Evolutionary conservation across 768 basidiomycete genomes (phyloP), one percentile per base, ranked within the genome.

Genomic region (Daedaleopsis nitida): DNA sequence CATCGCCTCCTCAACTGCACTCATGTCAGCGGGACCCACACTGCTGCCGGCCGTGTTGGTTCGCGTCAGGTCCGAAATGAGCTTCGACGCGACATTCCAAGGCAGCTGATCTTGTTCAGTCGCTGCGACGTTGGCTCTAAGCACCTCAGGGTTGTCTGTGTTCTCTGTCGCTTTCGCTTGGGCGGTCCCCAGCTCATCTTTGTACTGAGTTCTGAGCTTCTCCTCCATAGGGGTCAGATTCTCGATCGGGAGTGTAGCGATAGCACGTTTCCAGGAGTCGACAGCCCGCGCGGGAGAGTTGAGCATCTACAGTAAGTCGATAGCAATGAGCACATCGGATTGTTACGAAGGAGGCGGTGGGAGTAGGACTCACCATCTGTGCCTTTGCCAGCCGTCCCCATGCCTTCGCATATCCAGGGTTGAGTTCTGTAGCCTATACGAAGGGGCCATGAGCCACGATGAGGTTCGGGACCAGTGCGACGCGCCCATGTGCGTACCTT

Each of bases 121-220:
- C 27, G 27, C 27, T 32, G 27, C 27, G 27, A 32, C 27, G 27
- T 32, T 32, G 27, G 27, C 27, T 32, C 27, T 32, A 3, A 32
- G 27, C 27, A 32, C 27, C 27, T 32, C 7, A 3, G 27, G 27
- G 27, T 32, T 32, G 27, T 32, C 27, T 32, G 27, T 16, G 24
- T 43, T 49, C 16, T 49, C 42, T 24, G 39, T 27, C n/a, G 52
- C n/a, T 3, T n/a, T 14, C 17, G 5, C 42, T 23, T 45, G 34
- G 21, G 51, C 55, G 19, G 48, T 14, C 14, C 55, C 37, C 9
- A 64, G 43, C 16, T 34, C 68, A 14, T 39, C 23, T 10, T 55
- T 55, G 78, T 64, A 32, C 27, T 80, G 77, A 2, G 63, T 60
- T 54, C 73, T 74, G 43, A 79, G 76, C 35, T 64, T 68, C 59